Percentiles rank a stretch among this genome's conserved stretches.
phyloP scores from a whole-genome alignment of 179 eudicot species.

The Patellifolia procumbens region DNA sequence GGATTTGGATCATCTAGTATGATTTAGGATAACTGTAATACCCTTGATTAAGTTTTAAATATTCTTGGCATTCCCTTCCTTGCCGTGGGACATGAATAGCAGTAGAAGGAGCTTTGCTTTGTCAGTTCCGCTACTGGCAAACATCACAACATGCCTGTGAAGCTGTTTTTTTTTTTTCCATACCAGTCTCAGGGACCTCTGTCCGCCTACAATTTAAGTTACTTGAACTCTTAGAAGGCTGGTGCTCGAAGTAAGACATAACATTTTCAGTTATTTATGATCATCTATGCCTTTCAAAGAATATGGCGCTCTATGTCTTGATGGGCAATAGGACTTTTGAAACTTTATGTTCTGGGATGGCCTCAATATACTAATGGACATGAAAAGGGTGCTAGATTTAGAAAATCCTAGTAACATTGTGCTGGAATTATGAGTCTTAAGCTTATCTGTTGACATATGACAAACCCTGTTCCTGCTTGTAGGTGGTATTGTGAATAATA shows the following conservation, averaged over 20 bases:
- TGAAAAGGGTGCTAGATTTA: background rate
- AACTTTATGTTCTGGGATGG: background rate
- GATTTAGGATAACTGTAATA: background rate
- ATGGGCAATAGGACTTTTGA: background rate
- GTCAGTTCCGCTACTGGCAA: background rate
- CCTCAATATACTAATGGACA: background rate
- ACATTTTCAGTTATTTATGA: background rate
- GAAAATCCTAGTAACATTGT: background rate
- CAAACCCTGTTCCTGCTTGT: slow-evolving; percentile 7
- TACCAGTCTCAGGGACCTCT: background rate
- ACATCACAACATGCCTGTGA: background rate
- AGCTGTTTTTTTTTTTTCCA: background rate
- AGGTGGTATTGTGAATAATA: slow-evolving; percentile 94
- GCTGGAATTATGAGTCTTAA: background rate
- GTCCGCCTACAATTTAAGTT: too few relatives aligned
- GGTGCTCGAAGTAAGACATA: background rate
- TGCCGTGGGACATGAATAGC: background rate
- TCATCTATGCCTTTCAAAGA: background rate
- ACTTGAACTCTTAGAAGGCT: background rate
- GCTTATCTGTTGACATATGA: background rate
- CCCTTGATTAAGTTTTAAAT: background rate
- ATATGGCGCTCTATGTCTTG: background rate
- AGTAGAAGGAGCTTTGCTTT: background rate
- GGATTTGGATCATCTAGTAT: too few relatives aligned
- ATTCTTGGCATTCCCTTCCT: background rate